Evolutionary conservation across 2,329 filamentous ascomycete genomes (phyloP), one percentile per base, ranked within the genome.

Genomic region (Microcyclosporella mali): DNA sequence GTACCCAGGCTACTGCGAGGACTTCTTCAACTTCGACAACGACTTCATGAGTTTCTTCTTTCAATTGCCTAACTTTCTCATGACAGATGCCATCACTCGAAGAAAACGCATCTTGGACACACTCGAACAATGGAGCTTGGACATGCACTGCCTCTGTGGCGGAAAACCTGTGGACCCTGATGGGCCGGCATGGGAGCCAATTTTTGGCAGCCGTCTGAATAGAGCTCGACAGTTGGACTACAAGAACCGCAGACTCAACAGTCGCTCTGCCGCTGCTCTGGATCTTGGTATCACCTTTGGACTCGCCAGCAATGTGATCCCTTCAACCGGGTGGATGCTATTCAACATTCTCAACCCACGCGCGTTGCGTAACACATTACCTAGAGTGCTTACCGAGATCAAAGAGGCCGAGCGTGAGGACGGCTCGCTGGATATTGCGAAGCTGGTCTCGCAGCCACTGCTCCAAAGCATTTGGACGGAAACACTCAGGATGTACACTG

Each of bases 391-490:
- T 10, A 44, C 42, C 4, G 61, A 64, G 46, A 38, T 64, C 28
- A 40, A 47, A 11, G 40, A 47, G 14, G 47, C 57, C 2, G 37
- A 43, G 28, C 44, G 40, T 7, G 31, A 44, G 17, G 58, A 59
- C 29, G 59, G 59, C 6, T 47, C 45, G 9, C 36, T 62, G 16
- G 53, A 61, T 40, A 49, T 61, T 2, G 39, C 51, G 2, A 53
- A 29, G n/a, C 44, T 64, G 17, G 43, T 56, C 30, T 38, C 52
- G 2, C 55, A 59, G 21, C 62, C 63, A 8, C 51, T 64, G 6
- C 45, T 66, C 4, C 59, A 63, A 33, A 61, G 58, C 33, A 48
- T 65, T 14, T 65, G 57, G 50, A 55, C 55, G 6, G 62, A 65
- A 43, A 53, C 53, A 3, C 44, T 66, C n/a, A 55, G 61, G 1